Evolutionary conservation across 768 basidiomycete species (phyloP), one percentile per base, ranked within the genome.

Genomic region (Russula ochroleuca): DNA sequence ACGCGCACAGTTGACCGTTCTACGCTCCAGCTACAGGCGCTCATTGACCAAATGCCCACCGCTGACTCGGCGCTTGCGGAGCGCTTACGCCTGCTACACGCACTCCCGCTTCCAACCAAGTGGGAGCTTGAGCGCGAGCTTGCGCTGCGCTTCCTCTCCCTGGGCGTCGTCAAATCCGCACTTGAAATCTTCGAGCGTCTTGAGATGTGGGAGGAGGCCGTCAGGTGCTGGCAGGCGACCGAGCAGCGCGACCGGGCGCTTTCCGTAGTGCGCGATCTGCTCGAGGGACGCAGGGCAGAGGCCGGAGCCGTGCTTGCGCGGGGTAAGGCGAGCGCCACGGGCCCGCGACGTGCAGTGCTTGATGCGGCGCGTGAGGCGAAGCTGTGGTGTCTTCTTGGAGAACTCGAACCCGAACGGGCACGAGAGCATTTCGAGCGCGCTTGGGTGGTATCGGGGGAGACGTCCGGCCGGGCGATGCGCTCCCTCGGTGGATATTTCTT

Each of bases 171-270:
- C 63, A 87, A 87, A 68, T 94, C 91, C 5, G 95, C 97, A 0
- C 78, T 98, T 54, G 95, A 90, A 73, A 95, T 98, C 60, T 98
- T 94, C 71, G 89, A 93, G 75, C 82, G 92, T 40, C 78, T 98
- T 64, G 94, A 98, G 76, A 94, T 98, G 94, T 99, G 95, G 95
- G 97, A 97, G 76, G 92, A 98, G 67, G 94, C 92, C 9, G 93
- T 94, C 48, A 80, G 82, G 66, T 98, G 96, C 75, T 92, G 89
- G 79, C 85, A 87, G 64, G 78, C 85, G 19, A 80, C 95, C 76
- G 94, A 96, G 67, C 78, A 83, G 67, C 83, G 82, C 11, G 91
- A 92, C 59, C 86, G 84, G 71, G 97, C 87, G 6, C 80, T 93
- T 63, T 73, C 78, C 2, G 84, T 99, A 72, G 92, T 98, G 43